phyloP scores from a whole-genome alignment of 768 basidiomycete genomes.

The Lactarius vividus region DNA sequence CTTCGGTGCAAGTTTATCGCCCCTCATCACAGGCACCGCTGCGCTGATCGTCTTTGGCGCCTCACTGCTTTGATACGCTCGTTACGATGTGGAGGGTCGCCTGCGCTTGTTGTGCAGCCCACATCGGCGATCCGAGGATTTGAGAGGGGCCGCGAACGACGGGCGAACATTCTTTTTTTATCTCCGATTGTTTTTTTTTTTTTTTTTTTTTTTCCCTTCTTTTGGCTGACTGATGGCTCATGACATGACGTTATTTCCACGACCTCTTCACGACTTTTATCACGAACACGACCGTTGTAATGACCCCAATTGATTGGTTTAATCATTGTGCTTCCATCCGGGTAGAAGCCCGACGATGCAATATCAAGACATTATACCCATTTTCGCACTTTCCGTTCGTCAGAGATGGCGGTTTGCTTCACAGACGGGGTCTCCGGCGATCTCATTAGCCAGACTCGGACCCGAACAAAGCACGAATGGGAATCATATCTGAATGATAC shows the following conservation, averaged over 20 bases:
- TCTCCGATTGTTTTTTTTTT: background rate
- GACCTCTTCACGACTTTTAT: constrained; percentile 25
- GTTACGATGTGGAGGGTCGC: background rate
- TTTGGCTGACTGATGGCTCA: background rate
- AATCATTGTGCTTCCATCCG: background rate
- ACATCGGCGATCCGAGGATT: background rate
- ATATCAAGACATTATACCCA: background rate
- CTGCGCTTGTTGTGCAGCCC: background rate
- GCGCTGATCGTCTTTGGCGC: background rate
- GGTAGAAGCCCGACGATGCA: background rate
- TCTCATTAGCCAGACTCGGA: background rate
- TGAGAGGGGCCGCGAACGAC: background rate
- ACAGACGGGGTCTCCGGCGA: background rate
- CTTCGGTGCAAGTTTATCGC: background rate
- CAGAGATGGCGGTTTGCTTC: background rate
- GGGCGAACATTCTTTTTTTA: background rate
- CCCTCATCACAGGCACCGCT: background rate
- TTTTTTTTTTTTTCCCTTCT: background rate
- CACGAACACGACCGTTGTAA: constrained; percentile 14
- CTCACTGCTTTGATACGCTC: background rate
- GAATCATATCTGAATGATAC: background rate
- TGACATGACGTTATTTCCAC: constrained; percentile 23
- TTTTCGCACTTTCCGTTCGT: background rate
- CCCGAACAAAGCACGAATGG: background rate
- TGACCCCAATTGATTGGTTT: background rate